Base-by-base conservation (phyloP, 2,329 filamentous ascomycete genomes). In the Acrocalymma vagum region DNA sequence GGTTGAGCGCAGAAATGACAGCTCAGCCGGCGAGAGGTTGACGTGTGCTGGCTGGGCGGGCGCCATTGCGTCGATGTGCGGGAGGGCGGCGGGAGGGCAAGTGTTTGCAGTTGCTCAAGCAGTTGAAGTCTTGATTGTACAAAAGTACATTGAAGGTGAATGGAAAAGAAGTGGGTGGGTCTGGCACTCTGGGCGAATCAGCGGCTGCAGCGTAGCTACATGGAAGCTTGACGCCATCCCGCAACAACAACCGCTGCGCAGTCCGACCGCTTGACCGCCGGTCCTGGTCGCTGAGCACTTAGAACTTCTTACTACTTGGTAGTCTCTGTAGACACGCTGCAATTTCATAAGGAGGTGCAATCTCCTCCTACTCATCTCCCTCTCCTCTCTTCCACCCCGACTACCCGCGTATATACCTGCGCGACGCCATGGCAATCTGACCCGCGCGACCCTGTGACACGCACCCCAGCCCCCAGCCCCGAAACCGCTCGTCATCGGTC, bases 1-100 rank as follows among this genome's bases (percentile, higher is more conserved):
- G 5, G 93, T 92, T 52, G 83, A 84, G 78, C 95, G 90, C 35
- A 97, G 84, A 76, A 96, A 99, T 59, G 92, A 91, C 62, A 99
- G 88, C 76, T 99, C 94, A 63, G 94, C 91, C 31, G 94, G 93
- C 38, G 92, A 96, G 71, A 97, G 86, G 58, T 90, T 85, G 29
- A 82, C 62, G 84, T 82, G 72, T 84, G 82, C 51, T 29, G 51
- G 22, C 48, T 60, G 58, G 38, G 62, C 51, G 38, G 67, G 67
- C 20, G 63, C 53, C 66, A 68, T 68, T n/a, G 45, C 37, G 37
- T 51, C 13, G 34, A 26, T 32, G 42, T 36, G 32, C 46, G 31
- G 39, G 41, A 27, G 36, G 40, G 28, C 16, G 28, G 17, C 22
- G 28, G 31, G 11, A 18, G 23, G 24, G 20, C 28, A 15, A 10